These are phyloP conservation scores for Penstemon barbatus DNA, from an alignment of 257 asterid genomes.

Conservation along the genomic window DNA sequence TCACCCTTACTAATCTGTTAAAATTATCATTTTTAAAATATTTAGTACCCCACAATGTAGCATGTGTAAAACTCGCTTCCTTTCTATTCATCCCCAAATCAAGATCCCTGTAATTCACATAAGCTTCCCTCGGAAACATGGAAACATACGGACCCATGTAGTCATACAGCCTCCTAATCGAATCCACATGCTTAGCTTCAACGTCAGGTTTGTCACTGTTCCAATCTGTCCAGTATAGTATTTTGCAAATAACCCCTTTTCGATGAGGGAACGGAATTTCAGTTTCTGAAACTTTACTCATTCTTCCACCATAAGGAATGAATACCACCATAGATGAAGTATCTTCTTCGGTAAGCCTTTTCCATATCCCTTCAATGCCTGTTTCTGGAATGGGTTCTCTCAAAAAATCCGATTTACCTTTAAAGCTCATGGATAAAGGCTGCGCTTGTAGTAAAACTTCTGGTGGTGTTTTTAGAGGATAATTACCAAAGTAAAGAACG, in stretches of 20 bases:
- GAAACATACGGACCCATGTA: slow-evolving; percentile 71
- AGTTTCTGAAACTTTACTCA: slow-evolving; percentile 52
- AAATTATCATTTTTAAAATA: slow-evolving; percentile 54
- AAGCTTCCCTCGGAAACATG: slow-evolving; percentile 61
- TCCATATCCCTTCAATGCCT: slow-evolving; percentile 71
- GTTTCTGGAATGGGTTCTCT: slow-evolving; percentile 49
- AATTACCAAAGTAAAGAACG: slow-evolving; percentile 54
- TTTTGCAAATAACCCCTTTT: slow-evolving; percentile 45
- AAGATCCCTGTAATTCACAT: slow-evolving; percentile 71
- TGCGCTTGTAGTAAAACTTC: slow-evolving; percentile 62
- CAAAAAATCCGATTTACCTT: slow-evolving; percentile 69
- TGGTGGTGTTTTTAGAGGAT: slow-evolving; percentile 48
- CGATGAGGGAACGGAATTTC: slow-evolving; percentile 72
- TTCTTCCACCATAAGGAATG: slow-evolving; percentile 73
- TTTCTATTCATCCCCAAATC: slow-evolving; percentile 54
- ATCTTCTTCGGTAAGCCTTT: slow-evolving; percentile 51
- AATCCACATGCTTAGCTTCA: slow-evolving; percentile 46
- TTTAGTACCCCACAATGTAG: slow-evolving; percentile 50
- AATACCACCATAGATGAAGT: slow-evolving; percentile 44
- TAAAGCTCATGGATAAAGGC: slow-evolving; percentile 63
- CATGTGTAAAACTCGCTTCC: slow-evolving; percentile 29
- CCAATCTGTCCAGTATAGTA: slow-evolving; percentile 52
- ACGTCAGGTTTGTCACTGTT: slow-evolving; percentile 41
- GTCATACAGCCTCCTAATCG: slow-evolving; percentile 54
- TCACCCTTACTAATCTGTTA: slow-evolving; percentile 48